Evolutionary conservation across 345 rosid genomes (phyloP).

Genomic region (Geranium brycei): DNA sequence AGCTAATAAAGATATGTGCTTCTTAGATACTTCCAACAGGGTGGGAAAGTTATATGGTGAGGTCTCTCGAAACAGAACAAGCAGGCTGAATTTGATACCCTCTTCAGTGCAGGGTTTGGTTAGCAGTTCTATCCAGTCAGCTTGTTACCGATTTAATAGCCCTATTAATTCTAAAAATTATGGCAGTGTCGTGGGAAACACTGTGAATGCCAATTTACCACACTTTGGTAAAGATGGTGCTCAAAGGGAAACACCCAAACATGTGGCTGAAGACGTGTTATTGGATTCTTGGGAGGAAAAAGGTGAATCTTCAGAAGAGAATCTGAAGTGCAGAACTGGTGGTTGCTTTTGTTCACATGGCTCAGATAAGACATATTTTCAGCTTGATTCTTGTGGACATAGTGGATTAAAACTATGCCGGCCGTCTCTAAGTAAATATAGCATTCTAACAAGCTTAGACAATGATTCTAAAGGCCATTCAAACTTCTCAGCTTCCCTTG

Average conservation of each 20-base stretch:
- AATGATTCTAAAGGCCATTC: slow-evolving; percentile 7
- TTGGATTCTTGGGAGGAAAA: slow-evolving; percentile 13
- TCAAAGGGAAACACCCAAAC: slow-evolving; percentile 5
- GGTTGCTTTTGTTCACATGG: background rate
- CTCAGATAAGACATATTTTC: background rate
- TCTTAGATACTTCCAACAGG: slow-evolving; percentile 14
- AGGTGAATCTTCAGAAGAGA: slow-evolving; percentile 10
- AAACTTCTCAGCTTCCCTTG: slow-evolving; percentile 3
- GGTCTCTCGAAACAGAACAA: background rate
- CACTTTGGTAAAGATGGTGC: slow-evolving; percentile 9
- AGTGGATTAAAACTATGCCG: background rate
- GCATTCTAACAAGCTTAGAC: slow-evolving; percentile 4
- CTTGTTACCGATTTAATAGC: too few relatives aligned
- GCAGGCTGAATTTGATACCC: background rate
- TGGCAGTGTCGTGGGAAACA: background rate
- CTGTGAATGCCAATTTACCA: slow-evolving; percentile 9
- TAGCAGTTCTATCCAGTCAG: too few relatives aligned
- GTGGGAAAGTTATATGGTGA: slow-evolving; percentile 11
- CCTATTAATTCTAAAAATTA: too few relatives aligned
- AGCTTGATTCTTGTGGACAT: slow-evolving; percentile 2
- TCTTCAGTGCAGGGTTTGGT: too few relatives aligned
- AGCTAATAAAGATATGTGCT: slow-evolving; percentile 12
- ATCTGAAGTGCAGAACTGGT: slow-evolving; percentile 2
- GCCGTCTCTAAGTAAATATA: background rate
- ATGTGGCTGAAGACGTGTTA: slow-evolving; percentile 12